phyloP scores from a whole-genome alignment of 78 protist species.

The Trichosphaerium sp. region DNA sequence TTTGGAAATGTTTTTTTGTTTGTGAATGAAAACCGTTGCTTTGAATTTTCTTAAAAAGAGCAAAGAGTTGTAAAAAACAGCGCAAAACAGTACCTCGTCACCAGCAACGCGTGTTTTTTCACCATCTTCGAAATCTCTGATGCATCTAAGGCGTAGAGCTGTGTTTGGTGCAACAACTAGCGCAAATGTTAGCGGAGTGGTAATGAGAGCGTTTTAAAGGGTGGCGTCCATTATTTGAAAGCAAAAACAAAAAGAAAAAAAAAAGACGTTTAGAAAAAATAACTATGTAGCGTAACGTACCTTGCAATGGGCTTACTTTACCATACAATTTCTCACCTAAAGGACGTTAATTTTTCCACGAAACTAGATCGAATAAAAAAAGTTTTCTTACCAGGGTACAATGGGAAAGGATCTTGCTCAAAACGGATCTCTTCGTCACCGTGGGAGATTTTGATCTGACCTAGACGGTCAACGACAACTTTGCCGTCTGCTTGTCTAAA shows the following conservation, averaged over 20 bases:
- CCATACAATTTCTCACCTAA: too few relatives aligned
- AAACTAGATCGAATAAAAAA: not conserved
- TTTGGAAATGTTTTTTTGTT: too few relatives aligned
- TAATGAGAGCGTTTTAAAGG: too few relatives aligned
- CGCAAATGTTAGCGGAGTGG: too few relatives aligned
- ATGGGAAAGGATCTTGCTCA: conserved; percentile 68
- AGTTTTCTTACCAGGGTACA: conserved; percentile 82
- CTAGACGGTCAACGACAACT: conserved; percentile 21
- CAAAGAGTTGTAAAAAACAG: too few relatives aligned
- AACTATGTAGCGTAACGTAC: too few relatives aligned
- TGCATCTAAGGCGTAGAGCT: conserved; percentile 62
- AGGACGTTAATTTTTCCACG: too few relatives aligned
- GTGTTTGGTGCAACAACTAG: conserved; percentile 40
- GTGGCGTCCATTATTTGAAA: too few relatives aligned
- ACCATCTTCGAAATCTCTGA: conserved; percentile 60
- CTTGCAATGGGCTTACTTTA: too few relatives aligned
- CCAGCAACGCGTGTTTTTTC: conserved; percentile 40
- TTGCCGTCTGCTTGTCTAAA: conserved; percentile 17
- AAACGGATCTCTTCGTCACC: conserved; percentile 74
- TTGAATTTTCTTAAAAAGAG: too few relatives aligned
- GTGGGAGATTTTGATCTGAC: conserved; percentile 52
- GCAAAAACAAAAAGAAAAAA: conserved; percentile 5
- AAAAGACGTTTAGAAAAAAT: not conserved
- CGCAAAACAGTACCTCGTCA: conserved; percentile 71
- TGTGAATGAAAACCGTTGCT: too few relatives aligned